Evolutionary conservation across 202 grass and related monocot species (phyloP).

Genomic region (Setaria viridis): DNA sequence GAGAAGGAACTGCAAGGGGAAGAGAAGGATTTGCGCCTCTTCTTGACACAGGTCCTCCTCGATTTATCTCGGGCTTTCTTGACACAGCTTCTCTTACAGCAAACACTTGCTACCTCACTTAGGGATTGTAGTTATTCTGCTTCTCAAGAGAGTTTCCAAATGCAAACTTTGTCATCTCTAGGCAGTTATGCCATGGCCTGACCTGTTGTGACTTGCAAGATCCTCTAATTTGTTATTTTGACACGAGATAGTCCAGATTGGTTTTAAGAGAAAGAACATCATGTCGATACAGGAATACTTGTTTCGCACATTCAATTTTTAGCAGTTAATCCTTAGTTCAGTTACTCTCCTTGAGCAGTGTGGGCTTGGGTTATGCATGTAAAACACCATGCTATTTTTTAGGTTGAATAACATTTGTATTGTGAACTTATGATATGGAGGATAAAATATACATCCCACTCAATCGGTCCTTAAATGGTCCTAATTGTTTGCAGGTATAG

Average conservation of each 20-base stretch:
- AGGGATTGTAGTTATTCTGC: not conserved
- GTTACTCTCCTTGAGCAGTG: not conserved
- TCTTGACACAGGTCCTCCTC: too few relatives aligned
- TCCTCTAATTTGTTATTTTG: not conserved
- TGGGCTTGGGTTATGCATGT: not conserved
- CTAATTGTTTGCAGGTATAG: slow-evolving; percentile 40
- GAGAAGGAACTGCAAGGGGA: too few relatives aligned
- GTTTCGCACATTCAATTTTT: not conserved
- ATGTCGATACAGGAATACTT: not conserved
- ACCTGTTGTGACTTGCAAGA: not conserved
- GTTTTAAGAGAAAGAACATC: not conserved
- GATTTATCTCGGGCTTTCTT: too few relatives aligned
- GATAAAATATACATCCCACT: not conserved
- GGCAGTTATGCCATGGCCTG: not conserved
- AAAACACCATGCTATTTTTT: not conserved
- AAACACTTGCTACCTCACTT: not conserved
- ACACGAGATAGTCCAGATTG: not conserved
- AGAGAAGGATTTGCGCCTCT: too few relatives aligned
- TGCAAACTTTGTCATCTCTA: not conserved
- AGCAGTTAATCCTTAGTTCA: not conserved
- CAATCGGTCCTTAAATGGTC: not conserved
- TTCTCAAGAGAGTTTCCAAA: not conserved
- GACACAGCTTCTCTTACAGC: not conserved
- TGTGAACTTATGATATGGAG: not conserved
- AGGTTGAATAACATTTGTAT: not conserved